These are phyloP conservation scores for Fusarium sambucinum DNA, from an alignment of 2,329 filamentous ascomycete genomes.

Conservation along the genomic window DNA sequence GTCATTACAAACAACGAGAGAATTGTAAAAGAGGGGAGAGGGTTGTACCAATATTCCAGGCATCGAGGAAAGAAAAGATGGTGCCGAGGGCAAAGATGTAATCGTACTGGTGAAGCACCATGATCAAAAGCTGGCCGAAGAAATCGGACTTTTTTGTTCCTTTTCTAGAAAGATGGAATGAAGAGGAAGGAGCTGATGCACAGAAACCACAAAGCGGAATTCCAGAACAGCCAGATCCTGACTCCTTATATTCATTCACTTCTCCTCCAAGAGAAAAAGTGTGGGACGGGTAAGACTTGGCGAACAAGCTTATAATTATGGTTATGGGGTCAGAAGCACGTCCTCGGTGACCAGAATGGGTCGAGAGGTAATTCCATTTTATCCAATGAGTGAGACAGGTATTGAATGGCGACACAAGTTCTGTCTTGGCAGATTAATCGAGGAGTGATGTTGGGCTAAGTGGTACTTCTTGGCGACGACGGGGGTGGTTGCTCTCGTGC, in stretches of 20 bases:
- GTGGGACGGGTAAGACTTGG: constrained; percentile 37
- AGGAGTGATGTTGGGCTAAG: neutral
- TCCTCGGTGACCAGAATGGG: constrained; percentile 8
- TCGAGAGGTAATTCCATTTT: neutral
- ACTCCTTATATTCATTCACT: constrained; percentile 43
- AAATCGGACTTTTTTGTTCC: constrained; percentile 10
- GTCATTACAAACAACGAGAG: neutral
- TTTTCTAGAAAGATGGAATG: constrained; percentile 28
- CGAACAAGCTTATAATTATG: constrained; percentile 48
- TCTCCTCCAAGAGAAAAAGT: neutral
- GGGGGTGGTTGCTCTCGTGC: constrained; percentile 29
- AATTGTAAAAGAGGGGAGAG: no score
- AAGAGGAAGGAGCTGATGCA: constrained; percentile 25
- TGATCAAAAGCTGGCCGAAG: constrained; percentile 17
- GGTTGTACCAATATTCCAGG: constrained; percentile 70
- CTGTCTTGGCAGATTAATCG: constrained; percentile 25
- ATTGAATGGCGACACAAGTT: neutral
- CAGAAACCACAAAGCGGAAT: neutral
- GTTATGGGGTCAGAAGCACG: constrained; percentile 30
- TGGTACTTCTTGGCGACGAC: constrained; percentile 28
- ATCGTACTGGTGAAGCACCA: constrained; percentile 64
- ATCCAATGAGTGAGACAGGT: neutral
- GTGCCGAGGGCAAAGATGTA: constrained; percentile 74
- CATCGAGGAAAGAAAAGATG: constrained; percentile 73
- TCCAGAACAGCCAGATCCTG: constrained; percentile 1